Evolutionary conservation across 192 early-diverging fungal genomes (phyloP).

Genomic region (Cetraspora pellucida): DNA sequence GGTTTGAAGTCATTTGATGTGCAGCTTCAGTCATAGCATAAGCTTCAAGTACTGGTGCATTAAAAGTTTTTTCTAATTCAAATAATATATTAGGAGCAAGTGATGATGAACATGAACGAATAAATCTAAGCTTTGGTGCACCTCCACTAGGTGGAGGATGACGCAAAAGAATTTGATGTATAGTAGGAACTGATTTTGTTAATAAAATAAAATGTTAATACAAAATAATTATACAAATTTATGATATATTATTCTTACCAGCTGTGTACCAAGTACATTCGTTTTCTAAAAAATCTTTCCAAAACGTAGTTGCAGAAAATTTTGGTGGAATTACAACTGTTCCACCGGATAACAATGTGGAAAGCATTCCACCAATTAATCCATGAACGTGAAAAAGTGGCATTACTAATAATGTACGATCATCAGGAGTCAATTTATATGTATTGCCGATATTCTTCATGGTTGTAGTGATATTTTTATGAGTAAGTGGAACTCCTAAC

Average conservation of each 20-base stretch:
- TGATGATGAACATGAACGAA: conserved; percentile 79
- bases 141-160: conserved; percentile 44
- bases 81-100: conserved; percentile 69
- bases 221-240: not conserved
- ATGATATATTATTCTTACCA: conserved; percentile 29
- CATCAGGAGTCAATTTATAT: conserved; percentile 59
- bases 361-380: conserved; percentile 71
- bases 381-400: conserved; percentile 89
- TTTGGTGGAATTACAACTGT: conserved; percentile 68
- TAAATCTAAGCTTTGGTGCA: conserved; percentile 66
- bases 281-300: conserved; percentile 68
- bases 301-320: conserved; percentile 74
- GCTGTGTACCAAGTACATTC: conserved; percentile 73
- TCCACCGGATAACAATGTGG: conserved; percentile 71
- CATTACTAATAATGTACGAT: conserved; percentile 78
- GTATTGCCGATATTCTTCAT: conserved; percentile 77
- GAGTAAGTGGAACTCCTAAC: conserved; percentile 76
- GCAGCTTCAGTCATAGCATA: conserved; percentile 90
- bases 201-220: not conserved
- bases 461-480: conserved; percentile 70
- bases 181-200: conserved; percentile 66
- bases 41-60: conserved; percentile 78
- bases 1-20: conserved; percentile 86
- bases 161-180: conserved; percentile 81
- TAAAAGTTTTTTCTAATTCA: conserved; percentile 63